Evolutionary conservation across 805 yeast genomes (phyloP).

Genomic region (Wickerhamomyces strasburgensis): DNA sequence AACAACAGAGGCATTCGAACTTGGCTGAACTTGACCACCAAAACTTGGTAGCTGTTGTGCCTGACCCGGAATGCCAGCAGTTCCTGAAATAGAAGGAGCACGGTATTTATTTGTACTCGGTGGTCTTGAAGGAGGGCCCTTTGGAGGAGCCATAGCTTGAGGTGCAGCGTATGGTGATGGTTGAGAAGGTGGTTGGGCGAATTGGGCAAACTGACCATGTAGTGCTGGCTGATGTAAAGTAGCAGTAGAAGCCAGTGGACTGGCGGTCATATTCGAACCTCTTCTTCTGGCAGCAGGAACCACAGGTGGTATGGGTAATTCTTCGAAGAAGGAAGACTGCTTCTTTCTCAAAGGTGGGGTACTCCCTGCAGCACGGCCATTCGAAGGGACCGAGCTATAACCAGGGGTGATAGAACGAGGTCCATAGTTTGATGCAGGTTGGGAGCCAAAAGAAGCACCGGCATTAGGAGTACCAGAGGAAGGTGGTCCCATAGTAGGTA

Average conservation of each 20-base stretch:
- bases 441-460: background rate
- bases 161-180: constrained; percentile 1
- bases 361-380: background rate
- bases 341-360: constrained; percentile 29
- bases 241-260: constrained; percentile 8
- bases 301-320: constrained; percentile 40
- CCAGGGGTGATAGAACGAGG: background rate
- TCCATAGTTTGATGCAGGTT: constrained; percentile 1
- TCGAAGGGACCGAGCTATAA: background rate
- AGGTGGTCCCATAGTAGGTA: constrained; percentile 1
- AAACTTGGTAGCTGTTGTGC: too few relatives aligned
- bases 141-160: constrained; percentile 10
- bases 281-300: constrained; percentile 13
- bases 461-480: background rate
- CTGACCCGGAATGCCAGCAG: too few relatives aligned
- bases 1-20: too few relatives aligned
- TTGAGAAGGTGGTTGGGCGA: too few relatives aligned
- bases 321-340: constrained; percentile 48
- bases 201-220: too few relatives aligned
- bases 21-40: too few relatives aligned
- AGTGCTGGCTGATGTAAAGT: constrained; percentile 3
- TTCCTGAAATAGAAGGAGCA: too few relatives aligned
- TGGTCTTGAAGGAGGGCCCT: constrained; percentile 1
- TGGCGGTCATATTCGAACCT: constrained; percentile 5
- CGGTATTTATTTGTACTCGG: too few relatives aligned